phyloP scores from a whole-genome alignment of 495 filamentous ascomycete genomes.

The Lasiosphaeria ovina region DNA sequence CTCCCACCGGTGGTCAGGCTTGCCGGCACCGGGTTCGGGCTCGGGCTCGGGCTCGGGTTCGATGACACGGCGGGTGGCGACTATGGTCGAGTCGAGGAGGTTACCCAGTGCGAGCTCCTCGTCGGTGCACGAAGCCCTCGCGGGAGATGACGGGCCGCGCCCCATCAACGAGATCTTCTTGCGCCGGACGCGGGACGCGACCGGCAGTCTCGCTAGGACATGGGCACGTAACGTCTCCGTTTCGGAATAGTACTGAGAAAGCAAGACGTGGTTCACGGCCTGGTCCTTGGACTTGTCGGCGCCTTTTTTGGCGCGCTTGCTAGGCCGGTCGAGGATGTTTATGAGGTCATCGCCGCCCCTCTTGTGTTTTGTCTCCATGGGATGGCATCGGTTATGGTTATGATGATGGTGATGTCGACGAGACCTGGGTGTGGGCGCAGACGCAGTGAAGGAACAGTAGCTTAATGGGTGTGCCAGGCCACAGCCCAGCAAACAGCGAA shows the following conservation, averaged over 20 bases:
- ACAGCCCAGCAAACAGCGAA: too few species aligned
- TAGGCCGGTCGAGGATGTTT: constrained; percentile 5
- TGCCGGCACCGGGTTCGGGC: constrained; percentile 15
- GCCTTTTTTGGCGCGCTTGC: constrained; percentile 19
- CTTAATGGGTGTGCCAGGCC: too few species aligned
- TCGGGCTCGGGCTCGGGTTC: constrained; percentile 31
- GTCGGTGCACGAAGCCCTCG: constrained; percentile 24
- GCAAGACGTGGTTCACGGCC: constrained; percentile 58
- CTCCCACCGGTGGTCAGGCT: constrained; percentile 45
- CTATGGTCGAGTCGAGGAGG: constrained; percentile 66
- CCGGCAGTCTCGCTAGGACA: constrained; percentile 52
- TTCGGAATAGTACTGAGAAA: constrained; percentile 70
- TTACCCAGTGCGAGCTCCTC: constrained; percentile 43
- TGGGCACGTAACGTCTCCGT: constrained; percentile 71
- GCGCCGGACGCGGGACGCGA: constrained; percentile 42
- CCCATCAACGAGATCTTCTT: constrained; percentile 49
- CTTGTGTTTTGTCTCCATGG: too few species aligned
- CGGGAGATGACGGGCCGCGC: constrained; percentile 22
- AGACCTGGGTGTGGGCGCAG: too few species aligned
- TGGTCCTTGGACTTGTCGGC: constrained; percentile 1
- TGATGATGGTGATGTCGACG: too few species aligned
- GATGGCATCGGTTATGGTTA: too few species aligned
- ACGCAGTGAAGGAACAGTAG: too few species aligned
- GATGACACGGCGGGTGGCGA: constrained; percentile 46
- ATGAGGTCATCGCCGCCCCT: too few species aligned